These are phyloP conservation scores for Penicillium decumbens DNA, from an alignment of 2,329 filamentous ascomycete species.

Conservation along the genomic window DNA sequence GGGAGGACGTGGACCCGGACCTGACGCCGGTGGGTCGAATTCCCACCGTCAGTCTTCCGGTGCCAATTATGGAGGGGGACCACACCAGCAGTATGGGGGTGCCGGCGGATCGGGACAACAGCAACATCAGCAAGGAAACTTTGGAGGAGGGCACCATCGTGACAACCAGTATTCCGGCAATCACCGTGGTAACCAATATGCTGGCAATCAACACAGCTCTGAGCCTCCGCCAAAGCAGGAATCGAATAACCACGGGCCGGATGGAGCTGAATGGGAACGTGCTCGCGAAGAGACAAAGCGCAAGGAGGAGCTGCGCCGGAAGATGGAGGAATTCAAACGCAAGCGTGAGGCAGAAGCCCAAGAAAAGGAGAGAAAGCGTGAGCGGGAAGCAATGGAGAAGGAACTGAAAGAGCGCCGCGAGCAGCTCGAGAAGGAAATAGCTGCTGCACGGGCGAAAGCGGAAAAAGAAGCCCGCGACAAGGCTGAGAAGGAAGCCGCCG, in stretches of 20 bases:
- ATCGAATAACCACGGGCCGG: conserved; percentile 12
- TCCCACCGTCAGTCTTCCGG: conserved; percentile 21
- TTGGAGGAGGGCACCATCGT: conserved; percentile 26
- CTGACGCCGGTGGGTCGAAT: conserved; percentile 19
- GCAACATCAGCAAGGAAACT: conserved; percentile 24
- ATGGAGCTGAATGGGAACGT: conserved; percentile 27
- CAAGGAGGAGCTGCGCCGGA: conserved; percentile 36
- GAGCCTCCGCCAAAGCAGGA: conserved; percentile 21
- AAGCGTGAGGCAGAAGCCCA: conserved; percentile 36
- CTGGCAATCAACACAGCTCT: conserved; percentile 34
- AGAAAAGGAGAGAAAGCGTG: conserved; percentile 37
- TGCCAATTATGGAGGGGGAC: conserved; percentile 22
- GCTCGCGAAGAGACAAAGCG: conserved; percentile 32
- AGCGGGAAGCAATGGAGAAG: conserved; percentile 40
- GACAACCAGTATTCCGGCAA: conserved; percentile 34
- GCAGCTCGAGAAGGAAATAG: conserved; percentile 38
- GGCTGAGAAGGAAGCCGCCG: conserved; percentile 17
- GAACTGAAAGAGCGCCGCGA: conserved; percentile 39
- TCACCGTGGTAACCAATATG: conserved; percentile 31
- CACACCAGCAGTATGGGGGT: conserved; percentile 15
- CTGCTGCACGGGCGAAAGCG: conserved; percentile 30
- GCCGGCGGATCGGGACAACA: conserved; percentile 9
- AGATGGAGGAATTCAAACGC: conserved; percentile 37
- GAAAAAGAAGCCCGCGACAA: conserved; percentile 30
- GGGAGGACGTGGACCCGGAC: conserved; percentile 18